Conservation (phyloP, 306 rosid species). For the Rosa rugosa region DNA sequence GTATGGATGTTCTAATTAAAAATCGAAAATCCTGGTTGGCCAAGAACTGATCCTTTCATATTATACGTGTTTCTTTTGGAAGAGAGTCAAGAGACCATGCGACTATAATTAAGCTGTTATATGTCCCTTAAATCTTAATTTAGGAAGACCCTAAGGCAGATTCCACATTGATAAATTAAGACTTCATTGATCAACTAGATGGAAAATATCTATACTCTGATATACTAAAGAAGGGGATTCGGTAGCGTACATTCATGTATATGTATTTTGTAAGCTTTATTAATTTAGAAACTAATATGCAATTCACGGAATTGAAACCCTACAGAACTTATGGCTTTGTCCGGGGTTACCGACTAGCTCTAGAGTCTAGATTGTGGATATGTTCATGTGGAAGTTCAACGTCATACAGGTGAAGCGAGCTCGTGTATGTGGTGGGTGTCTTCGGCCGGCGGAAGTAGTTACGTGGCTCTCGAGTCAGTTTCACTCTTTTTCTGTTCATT, state of each 20-base stretch:
- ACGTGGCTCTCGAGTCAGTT: neutral
- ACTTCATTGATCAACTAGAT: neutral
- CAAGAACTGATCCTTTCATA: neutral
- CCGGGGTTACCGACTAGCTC: neutral
- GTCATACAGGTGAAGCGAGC: neutral
- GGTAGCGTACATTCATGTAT: neutral
- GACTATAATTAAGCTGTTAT: no score
- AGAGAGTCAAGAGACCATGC: neutral
- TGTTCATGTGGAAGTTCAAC: neutral
- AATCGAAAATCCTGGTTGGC: neutral
- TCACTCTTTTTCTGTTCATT: neutral
- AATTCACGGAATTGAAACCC: neutral
- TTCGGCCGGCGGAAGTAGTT: neutral
- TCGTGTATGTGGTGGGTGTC: no score
- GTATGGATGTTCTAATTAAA: neutral
- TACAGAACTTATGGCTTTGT: neutral
- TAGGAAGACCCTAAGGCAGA: neutral
- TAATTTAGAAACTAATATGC: neutral
- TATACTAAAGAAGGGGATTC: neutral
- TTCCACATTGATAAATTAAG: neutral
- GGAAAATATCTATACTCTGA: neutral
- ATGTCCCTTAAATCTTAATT: neutral
- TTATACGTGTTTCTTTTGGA: neutral
- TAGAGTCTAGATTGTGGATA: neutral
- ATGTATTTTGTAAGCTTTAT: neutral